These are phyloP conservation scores for Capsicum pubescens DNA, from an alignment of 257 asterid species.

Conservation along the genomic window DNA sequence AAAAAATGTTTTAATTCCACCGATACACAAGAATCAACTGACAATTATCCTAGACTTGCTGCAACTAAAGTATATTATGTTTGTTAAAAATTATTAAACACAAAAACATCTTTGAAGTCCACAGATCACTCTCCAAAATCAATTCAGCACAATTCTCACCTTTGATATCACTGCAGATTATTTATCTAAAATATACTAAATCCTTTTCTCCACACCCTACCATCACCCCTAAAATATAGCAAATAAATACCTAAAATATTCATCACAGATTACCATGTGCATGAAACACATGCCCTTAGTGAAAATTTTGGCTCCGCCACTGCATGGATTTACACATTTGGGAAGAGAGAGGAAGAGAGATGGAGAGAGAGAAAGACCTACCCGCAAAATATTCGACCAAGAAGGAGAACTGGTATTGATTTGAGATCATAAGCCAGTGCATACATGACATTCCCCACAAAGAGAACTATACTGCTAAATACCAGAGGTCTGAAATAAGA, in stretches of 20 bases:
- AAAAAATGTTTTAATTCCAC: conserved; percentile 14
- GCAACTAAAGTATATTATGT: background rate
- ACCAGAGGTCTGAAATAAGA: conserved; percentile 89
- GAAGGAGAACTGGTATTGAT: conserved; percentile 69
- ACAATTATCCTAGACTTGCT: background rate
- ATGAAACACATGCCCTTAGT: background rate
- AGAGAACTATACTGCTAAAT: conserved; percentile 87
- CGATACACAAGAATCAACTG: conserved; percentile 2
- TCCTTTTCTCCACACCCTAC: background rate
- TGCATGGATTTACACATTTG: background rate
- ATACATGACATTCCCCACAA: conserved; percentile 75
- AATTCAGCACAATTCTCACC: background rate
- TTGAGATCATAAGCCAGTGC: conserved; percentile 88
- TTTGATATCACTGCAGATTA: background rate
- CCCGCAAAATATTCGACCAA: conserved; percentile 95
- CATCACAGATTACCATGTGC: background rate
- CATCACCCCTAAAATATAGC: conserved; percentile 1
- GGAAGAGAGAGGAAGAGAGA: conserved; percentile 21
- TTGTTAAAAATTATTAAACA: background rate
- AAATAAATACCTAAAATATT: background rate
- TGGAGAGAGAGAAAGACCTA: conserved; percentile 42
- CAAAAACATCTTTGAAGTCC: background rate
- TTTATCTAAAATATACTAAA: background rate
- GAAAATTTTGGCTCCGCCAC: no score
- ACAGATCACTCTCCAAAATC: conserved; percentile 19